Base-by-base conservation (phyloP, 176 grass and related monocot genomes). In the Bothriochloa decipiens region DNA sequence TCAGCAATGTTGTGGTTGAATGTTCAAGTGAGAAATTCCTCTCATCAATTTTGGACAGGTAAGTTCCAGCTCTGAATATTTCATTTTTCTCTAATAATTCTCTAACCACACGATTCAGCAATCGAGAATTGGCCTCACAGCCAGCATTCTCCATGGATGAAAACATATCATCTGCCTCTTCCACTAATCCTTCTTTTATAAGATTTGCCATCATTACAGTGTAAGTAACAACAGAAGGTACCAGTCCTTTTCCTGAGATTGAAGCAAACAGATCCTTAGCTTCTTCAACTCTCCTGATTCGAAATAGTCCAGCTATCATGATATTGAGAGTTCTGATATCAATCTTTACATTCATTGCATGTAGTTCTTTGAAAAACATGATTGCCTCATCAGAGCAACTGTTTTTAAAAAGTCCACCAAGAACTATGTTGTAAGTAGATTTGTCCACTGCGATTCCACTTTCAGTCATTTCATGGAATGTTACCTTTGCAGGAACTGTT, bases 361-460 rank as follows among this genome's bases (percentile, higher is more conserved):
- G 20, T 27, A 83, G 14, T 5, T 52, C 49, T 4, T 50, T 14
- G 27, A 83, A 75, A 15, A 83, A 39, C 2, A 5, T 0, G 20
- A 83, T 39, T 49, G 68, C 82, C 52, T 84, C 42, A 40, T 75
- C 60, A 39, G 7, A 5, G 4, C 60, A 66, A 3, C 49, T 64
- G 11, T 75, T 84, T 53, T 13, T 84, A 11, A 20, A 84, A 75
- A 75, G 82, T 84, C 82, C 82, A 28, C 7, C 1, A 55, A 84
- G 61, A 29, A 84, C 45, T 20, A 3, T 20, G 22, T 0, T 26
- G 33, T 58, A 69, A 6, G 33, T 84, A 0, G 0, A 0, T 67
- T 0, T 65, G 29, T 6, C 18, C 8, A 68, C 6, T 2, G 23
- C 0, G 0, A 77, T 43, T 45, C 74, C 47, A 33, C 35, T 60